Evolutionary conservation across 768 basidiomycete species (phyloP), one percentile per base, ranked within the genome.

Genomic region (Rhodotorula paludigena): DNA sequence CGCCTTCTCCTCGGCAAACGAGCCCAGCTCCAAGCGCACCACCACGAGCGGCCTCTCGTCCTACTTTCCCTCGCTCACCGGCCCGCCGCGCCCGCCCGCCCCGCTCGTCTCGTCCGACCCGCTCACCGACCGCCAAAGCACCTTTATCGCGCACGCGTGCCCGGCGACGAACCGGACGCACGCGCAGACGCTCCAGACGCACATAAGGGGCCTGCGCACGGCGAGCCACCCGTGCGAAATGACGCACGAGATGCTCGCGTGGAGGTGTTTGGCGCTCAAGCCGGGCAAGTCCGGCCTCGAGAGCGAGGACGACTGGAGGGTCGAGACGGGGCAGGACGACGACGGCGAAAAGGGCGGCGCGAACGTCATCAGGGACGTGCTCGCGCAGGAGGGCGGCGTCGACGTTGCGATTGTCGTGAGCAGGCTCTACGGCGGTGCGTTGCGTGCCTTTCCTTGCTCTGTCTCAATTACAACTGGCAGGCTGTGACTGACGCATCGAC

Each of bases 381-480:
- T 92, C 87, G 82, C 85, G 73, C 79, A 80, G n/a, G 82, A 85
- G 68, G 86, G 84, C 3, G 81, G 86, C 25, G 82, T 90, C 35
- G 90, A 92, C 76, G 88, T 86, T 15, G 87, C 87, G 7, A 86
- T 91, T 18, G 82, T 90, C 67, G 87, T 90, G 45, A 86, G 84
- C 77, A 84, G 90, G 64, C 89, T 89, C 88, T 89, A 76, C 70
- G 69, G 69, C 18, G 69, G 64, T 66, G 39, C 41, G 64, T 28
- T 11, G n/a, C n/a, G n/a, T n/a, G n/a, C 21, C 21, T n/a, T 10
- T 28, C 41, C 20, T 15, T 23, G 10, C n/a, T 51, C 30, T 45
- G 44, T 7, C 14, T 25, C 23, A 25, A 6, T 2, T 23, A 23
- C 9, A 3, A 20, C 3, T 10, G 5, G 20, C 44, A 20, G 3